Evolutionary conservation across 2,329 filamentous ascomycete species (phyloP).

Genomic region (Lachnellula subtilissima): DNA sequence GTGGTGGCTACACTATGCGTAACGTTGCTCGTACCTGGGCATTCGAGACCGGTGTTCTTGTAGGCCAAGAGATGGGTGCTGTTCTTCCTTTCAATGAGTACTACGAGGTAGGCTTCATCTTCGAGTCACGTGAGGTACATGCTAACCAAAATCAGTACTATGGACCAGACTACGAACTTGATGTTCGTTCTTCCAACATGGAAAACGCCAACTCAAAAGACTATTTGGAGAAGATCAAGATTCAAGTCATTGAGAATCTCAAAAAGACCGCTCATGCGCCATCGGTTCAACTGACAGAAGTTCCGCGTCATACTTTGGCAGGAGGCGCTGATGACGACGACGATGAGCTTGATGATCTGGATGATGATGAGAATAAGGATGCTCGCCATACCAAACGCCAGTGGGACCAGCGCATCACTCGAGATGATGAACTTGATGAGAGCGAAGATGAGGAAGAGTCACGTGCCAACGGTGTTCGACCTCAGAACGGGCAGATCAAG

Average conservation of each 20-base stretch:
- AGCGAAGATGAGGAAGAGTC: slow-evolving; percentile 86
- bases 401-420: slow-evolving; percentile 73
- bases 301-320: slow-evolving; percentile 56
- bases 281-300: slow-evolving; percentile 85
- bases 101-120: slow-evolving; percentile 62
- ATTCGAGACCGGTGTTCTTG: slow-evolving; percentile 87
- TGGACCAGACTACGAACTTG: slow-evolving; percentile 82
- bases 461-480: slow-evolving; percentile 61
- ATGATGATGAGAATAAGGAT: slow-evolving; percentile 84
- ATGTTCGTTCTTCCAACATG: slow-evolving; percentile 82
- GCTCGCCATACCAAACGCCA: slow-evolving; percentile 73
- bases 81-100: slow-evolving; percentile 96
- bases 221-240: slow-evolving; percentile 77
- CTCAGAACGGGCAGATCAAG: slow-evolving; percentile 43
- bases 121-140: slow-evolving; percentile 36
- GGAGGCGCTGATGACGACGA: slow-evolving; percentile 64
- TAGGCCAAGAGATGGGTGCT: slow-evolving; percentile 74
- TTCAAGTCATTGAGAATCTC: slow-evolving; percentile 78
- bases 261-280: slow-evolving; percentile 80
- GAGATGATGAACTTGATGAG: slow-evolving; percentile 78
- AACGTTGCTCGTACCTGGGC: slow-evolving; percentile 98
- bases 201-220: slow-evolving; percentile 85
- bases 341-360: slow-evolving; percentile 61
- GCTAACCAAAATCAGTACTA: slow-evolving; percentile 63
- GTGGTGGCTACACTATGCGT: slow-evolving; percentile 93